Evolutionary conservation across 768 basidiomycete genomes (phyloP).

Genomic region (Filobasidium floriforme): DNA sequence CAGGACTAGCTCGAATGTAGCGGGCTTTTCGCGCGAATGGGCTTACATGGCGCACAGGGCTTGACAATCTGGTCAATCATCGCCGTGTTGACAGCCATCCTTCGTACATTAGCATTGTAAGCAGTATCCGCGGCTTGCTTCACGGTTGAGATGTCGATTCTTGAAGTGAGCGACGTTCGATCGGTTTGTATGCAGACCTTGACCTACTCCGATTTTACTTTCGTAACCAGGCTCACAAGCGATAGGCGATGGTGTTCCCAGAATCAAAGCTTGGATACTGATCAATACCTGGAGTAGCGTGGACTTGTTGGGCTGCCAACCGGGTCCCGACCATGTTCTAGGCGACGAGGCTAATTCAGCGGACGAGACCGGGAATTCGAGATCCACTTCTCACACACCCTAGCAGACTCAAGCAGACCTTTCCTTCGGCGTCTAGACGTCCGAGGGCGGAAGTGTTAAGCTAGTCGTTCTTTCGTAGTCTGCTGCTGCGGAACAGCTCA

Average conservation of each 20-base stretch:
- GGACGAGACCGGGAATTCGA: background rate
- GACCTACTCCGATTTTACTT: constrained; percentile 52
- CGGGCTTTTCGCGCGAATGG: too few relatives aligned
- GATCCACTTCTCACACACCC: background rate
- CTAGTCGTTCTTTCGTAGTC: background rate
- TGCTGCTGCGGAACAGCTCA: background rate
- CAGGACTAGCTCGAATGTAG: constrained; percentile 43
- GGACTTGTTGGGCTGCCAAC: constrained; percentile 83
- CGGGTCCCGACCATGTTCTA: constrained; percentile 57
- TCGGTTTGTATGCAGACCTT: background rate
- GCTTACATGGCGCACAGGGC: constrained; percentile 36
- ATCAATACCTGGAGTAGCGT: constrained; percentile 85
- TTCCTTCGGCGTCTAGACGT: constrained; percentile 54
- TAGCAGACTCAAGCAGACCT: constrained; percentile 58
- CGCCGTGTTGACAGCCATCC: constrained; percentile 86
- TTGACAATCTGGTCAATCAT: constrained; percentile 35
- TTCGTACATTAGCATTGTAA: constrained; percentile 65
- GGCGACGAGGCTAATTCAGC: background rate
- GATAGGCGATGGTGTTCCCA: constrained; percentile 80
- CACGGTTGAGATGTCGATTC: too few relatives aligned
- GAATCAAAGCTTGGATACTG: constrained; percentile 92
- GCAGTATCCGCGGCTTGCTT: constrained; percentile 20
- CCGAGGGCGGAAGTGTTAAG: background rate
- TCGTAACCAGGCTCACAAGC: constrained; percentile 90
- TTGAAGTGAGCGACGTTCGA: background rate